Evolutionary conservation across 768 basidiomycete species (phyloP).

Genomic region (Holtermanniella nyarrowii): DNA sequence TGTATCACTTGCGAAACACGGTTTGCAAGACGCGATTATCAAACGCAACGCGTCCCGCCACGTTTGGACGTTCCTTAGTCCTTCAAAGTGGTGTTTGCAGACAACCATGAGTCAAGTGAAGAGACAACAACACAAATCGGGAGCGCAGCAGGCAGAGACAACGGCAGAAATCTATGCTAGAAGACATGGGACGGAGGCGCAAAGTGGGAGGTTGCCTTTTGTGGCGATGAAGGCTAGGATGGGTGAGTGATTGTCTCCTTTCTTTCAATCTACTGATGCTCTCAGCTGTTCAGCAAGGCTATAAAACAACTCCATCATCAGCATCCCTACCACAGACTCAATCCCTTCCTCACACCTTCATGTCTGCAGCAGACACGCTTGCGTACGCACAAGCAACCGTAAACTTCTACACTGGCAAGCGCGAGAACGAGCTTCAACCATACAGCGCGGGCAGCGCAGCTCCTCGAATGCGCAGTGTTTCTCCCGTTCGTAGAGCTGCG

Average conservation of each 20-base stretch:
- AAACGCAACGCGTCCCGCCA: too few species aligned
- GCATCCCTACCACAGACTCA: not conserved
- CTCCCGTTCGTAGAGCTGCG: not conserved
- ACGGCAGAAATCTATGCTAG: not conserved
- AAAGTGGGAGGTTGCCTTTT: not conserved
- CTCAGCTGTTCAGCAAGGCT: not conserved
- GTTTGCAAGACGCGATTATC: too few species aligned
- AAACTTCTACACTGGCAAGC: not conserved
- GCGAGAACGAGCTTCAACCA: not conserved
- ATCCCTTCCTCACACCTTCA: not conserved
- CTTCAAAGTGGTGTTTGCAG: not conserved
- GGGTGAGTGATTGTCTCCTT: not conserved
- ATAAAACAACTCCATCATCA: not conserved
- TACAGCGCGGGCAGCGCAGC: not conserved
- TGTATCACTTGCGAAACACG: too few species aligned
- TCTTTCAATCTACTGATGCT: not conserved
- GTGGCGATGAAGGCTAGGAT: not conserved
- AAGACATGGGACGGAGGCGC: not conserved
- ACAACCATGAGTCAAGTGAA: not conserved
- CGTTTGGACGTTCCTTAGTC: not conserved
- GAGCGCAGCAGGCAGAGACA: not conserved
- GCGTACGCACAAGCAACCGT: not conserved
- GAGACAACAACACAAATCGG: not conserved
- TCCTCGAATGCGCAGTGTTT: not conserved
- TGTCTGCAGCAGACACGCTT: not conserved